Conservation (phyloP, 805 yeast species). For the Wickerhamomyces bisporus region DNA sequence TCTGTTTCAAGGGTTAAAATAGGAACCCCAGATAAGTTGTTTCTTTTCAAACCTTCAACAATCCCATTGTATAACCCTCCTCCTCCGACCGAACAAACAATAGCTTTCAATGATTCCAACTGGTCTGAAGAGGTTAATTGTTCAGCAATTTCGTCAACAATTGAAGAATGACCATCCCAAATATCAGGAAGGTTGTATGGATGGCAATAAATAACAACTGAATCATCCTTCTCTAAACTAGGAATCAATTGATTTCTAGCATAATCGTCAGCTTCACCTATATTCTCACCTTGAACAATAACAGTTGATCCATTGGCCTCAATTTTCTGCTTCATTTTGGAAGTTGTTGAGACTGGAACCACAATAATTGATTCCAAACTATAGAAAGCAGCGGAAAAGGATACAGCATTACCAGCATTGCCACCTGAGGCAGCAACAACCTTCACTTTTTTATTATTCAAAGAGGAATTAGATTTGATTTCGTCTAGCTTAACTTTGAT, state of each 20-base stretch:
- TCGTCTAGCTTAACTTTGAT: conserved; percentile 30
- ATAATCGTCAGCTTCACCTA: conserved; percentile 47
- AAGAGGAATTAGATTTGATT: conserved; percentile 18
- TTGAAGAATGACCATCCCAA: conserved; percentile 50
- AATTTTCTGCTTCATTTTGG: conserved; percentile 41
- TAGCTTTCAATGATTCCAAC: conserved; percentile 32
- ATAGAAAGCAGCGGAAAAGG: conserved; percentile 37
- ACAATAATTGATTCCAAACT: conserved; percentile 47
- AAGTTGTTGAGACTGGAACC: conserved; percentile 47
- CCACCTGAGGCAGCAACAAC: conserved; percentile 54
- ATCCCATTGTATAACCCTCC: conserved; percentile 55
- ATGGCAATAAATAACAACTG: conserved; percentile 45
- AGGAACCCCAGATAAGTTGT: conserved; percentile 33
- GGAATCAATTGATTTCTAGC: conserved; percentile 29
- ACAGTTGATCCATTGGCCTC: conserved; percentile 46
- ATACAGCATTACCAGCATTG: conserved; percentile 52
- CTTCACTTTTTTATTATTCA: conserved; percentile 27
- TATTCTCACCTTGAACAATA: conserved; percentile 38
- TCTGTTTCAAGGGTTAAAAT: conserved; percentile 52
- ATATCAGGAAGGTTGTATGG: conserved; percentile 47
- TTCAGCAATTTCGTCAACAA: conserved; percentile 39
- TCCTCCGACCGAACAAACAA: conserved; percentile 53
- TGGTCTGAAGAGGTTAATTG: conserved; percentile 21
- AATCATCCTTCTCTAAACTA: conserved; percentile 10
- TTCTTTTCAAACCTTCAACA: conserved; percentile 36